Conservation (phyloP, 768 basidiomycete genomes). For the Dacryopinax spathularia region DNA sequence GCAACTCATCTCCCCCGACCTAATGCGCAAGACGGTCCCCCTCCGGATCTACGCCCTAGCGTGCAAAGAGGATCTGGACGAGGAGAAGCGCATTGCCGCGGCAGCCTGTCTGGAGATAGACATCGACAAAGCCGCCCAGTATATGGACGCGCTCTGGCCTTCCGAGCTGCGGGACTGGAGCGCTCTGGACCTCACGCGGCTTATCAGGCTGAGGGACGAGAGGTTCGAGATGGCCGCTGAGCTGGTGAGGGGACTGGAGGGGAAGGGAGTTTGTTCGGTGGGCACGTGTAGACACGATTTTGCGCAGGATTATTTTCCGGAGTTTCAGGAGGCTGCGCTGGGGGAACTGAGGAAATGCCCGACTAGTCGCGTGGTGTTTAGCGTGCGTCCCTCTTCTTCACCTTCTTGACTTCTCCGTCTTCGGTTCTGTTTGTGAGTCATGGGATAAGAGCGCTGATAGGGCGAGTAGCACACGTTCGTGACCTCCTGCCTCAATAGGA, state of each 20-base stretch:
- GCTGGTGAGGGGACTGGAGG: neutral
- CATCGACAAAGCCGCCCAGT: conserved; percentile 1
- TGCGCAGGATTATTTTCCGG: neutral
- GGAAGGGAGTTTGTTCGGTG: neutral
- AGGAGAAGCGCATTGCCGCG: neutral
- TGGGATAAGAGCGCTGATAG: neutral
- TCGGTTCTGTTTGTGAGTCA: no score
- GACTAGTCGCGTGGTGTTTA: neutral
- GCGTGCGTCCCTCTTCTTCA: neutral
- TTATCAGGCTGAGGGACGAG: neutral
- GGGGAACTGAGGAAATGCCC: neutral
- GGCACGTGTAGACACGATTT: neutral
- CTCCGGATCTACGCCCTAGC: neutral
- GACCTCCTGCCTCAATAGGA: neutral
- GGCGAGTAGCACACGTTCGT: neutral
- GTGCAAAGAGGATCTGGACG: neutral
- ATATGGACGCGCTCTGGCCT: conserved; percentile 1
- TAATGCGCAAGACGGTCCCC: neutral
- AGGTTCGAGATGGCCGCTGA: neutral
- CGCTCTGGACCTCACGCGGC: neutral
- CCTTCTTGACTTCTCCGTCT: no score
- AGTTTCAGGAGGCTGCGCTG: neutral
- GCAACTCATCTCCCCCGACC: neutral
- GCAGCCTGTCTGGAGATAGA: neutral
- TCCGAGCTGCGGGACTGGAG: neutral